Base-by-base conservation (phyloP, 1,284 basidiomycete species). In the Hemileia vastatrix region DNA sequence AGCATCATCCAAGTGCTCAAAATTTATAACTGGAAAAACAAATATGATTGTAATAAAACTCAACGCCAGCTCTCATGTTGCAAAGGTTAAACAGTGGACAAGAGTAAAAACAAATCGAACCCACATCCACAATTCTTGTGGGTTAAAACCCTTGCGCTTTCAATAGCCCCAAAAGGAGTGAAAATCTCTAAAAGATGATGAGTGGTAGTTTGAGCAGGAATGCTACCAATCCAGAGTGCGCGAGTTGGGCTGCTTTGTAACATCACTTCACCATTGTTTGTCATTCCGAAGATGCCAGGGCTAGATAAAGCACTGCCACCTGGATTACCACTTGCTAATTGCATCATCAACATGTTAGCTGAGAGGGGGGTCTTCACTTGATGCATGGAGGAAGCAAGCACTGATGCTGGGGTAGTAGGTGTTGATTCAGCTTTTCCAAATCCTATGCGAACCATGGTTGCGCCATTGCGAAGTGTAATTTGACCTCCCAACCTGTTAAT, bases 341-440 rank as follows among this genome's bases (percentile, higher is more conserved):
- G 68, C 27, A 71, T 67, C 33, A 71, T 69, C 59, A 77, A 70
- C 45, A 79, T 79, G 57, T 82, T 82, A 24, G 85, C 85, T 54
- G 81, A 85, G 31, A 77, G 68, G 6, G 75, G 72, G 8, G 73
- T 71, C 0, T 32, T 45, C 18, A 49, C 33, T 11, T 32, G 50
- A n/a, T n/a, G n/a, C 23, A 40, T 60, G 8, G 76, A 74, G 0
- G 86, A 80, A 27, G 85, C 80, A 27, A 84, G 80, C 55, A 75
- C 67, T 68, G 88, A 89, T 33, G 86, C 86, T 31, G 90, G 87
- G 5, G 89, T 87, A 49, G 89, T 86, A 27, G 88, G 90, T 6
- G 89, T 88, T 71, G 90, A 91, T 72, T 95, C 92, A 2, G 91
- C 91, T 77, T 97, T 97, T 48, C 94, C 94, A 73, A 94, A 98